Evolutionary conservation across 2,329 filamentous ascomycete species (phyloP), one percentile per base, ranked within the genome.

Genomic region (Pyrenochaeta sp.): DNA sequence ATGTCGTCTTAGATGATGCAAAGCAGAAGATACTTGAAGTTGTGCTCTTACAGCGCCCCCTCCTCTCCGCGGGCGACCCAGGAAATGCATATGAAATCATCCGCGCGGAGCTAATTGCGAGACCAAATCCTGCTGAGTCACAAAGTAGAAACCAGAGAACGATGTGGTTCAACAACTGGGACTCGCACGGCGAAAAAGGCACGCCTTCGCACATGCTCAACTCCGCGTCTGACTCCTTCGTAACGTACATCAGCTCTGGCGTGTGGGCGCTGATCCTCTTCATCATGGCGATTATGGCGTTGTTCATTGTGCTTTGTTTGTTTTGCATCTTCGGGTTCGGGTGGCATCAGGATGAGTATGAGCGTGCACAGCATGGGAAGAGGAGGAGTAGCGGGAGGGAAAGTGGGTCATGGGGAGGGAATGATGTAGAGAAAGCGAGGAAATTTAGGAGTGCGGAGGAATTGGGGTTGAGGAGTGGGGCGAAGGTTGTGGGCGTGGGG

Each of bases 161-260:
- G 1, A 73, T 76, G 72, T 57, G 64, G 51, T 74, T 71, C 51
- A 65, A 61, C 2, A 69, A 72, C 3, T 74, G 72, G 72, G 74
- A 76, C 47, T 48, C 48, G 2, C 63, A 68, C 37, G 74, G 74
- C 2, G 56, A 63, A 12, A 76, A 71, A 45, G 72, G 72, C 19
- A 73, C 71, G 8, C 37, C 64, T 2, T 43, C 62, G 44, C 72
- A 76, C 50, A 22, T 62, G 1, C 28, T 71, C 8, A 61, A 62
- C 1, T 44, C 57, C 0, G 47, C 47, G 5, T 58, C 51, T 1
- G 45, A 49, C 0, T 51, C 61, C 0, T 57, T 76, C 1, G 5
- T 69, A 1, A 44, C 46, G 5, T 74, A 64, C 27, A 50, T 74
- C 8, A 63, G 54, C 15, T 68, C 65, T 1, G 72, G 72, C 0